Evolutionary conservation across 2,329 filamentous ascomycete species (phyloP).

Genomic region (Diaporthe sp.): DNA sequence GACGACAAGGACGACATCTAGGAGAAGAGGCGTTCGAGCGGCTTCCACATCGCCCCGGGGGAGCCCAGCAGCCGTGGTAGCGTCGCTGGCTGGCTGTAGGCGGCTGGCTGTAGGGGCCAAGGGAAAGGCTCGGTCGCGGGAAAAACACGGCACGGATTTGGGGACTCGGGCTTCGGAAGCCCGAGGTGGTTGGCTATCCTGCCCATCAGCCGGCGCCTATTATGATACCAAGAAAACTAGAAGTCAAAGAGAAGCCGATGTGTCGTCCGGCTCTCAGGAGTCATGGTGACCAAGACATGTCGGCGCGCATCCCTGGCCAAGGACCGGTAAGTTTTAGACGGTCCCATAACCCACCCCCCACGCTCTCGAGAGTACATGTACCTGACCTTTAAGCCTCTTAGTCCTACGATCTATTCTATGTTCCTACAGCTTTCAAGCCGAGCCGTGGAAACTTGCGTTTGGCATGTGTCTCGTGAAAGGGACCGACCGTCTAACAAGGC

Average conservation of each 20-base stretch:
- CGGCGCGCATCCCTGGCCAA: slow-evolving; percentile 33
- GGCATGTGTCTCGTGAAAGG: background rate
- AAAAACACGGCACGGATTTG: background rate
- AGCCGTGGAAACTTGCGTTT: background rate
- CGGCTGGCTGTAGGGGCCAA: background rate
- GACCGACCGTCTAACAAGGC: background rate
- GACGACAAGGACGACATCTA: slow-evolving; percentile 30
- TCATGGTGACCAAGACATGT: slow-evolving; percentile 34
- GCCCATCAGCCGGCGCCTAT: background rate
- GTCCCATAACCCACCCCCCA: background rate
- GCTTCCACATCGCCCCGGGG: background rate
- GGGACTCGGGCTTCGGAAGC: background rate
- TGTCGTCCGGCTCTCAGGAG: slow-evolving; percentile 34
- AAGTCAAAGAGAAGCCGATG: slow-evolving; percentile 34
- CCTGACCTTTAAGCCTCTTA: background rate
- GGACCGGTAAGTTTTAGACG: slow-evolving; percentile 4
- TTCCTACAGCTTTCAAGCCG: background rate
- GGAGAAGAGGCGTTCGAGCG: background rate
- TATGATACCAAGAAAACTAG: slow-evolving; percentile 3
- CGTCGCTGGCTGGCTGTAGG: slow-evolving; percentile 9
- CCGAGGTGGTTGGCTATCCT: background rate
- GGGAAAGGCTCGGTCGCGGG: background rate
- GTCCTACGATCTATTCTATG: background rate
- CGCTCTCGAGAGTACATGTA: background rate
- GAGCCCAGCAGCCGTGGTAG: slow-evolving; percentile 5